phyloP scores from a whole-genome alignment of 2,329 filamentous ascomycete species.

The Bipolaris cookei region DNA sequence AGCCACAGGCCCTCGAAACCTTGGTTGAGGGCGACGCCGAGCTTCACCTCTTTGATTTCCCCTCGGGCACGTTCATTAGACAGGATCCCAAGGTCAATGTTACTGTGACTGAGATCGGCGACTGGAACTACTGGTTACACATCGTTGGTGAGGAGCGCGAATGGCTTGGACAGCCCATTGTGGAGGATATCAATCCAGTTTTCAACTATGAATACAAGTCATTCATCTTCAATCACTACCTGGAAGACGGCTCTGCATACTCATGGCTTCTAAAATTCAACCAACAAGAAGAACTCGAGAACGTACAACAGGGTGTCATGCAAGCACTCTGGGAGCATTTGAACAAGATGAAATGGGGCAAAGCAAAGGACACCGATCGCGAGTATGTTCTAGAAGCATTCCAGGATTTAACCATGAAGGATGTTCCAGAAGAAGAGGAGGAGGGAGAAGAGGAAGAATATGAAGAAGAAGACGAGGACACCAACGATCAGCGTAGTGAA shows the following conservation, averaged over 20 bases:
- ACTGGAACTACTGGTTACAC: constrained; percentile 96
- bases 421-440: constrained; percentile 64
- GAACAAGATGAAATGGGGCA: constrained; percentile 92
- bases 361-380: constrained; percentile 87
- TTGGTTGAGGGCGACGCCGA: constrained; percentile 79
- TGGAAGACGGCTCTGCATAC: constrained; percentile 84
- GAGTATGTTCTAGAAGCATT: constrained; percentile 97
- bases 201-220: constrained; percentile 99
- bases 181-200: constrained; percentile 93
- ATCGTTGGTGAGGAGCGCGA: constrained; percentile 76
- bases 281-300: constrained; percentile 78
- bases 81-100: constrained; percentile 78
- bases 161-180: constrained; percentile 85
- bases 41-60: constrained; percentile 91
- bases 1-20: constrained; percentile 73
- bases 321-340: constrained; percentile 96
- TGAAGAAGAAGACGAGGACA: constrained; percentile 66
- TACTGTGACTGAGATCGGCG: constrained; percentile 82
- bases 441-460: constrained; percentile 65
- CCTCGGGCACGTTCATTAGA: constrained; percentile 80
- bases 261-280: constrained; percentile 96
- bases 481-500: constrained; percentile 73
- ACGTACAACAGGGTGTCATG: constrained; percentile 93
- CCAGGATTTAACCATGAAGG: constrained; percentile 91
- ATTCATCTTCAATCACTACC: constrained; percentile 98